These are phyloP conservation scores for Talaromyces pinophilus DNA, from an alignment of 2,329 filamentous ascomycete genomes.

Conservation along the genomic window DNA sequence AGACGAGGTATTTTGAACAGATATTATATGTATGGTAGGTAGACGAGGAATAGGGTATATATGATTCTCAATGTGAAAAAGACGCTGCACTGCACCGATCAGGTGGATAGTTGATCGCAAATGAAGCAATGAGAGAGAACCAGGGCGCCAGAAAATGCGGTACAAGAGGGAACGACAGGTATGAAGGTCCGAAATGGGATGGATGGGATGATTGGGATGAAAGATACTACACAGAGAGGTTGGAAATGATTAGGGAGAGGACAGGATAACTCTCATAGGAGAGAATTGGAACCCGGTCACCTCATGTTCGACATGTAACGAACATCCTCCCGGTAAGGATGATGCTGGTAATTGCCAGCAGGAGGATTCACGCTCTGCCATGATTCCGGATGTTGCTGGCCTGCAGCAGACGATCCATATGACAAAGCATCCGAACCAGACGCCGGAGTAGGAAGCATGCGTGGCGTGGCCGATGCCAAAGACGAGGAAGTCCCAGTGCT, in stretches of 20 bases:
- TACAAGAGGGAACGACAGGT: background rate
- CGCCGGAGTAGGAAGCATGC: slow-evolving; percentile 13
- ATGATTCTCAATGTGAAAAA: background rate
- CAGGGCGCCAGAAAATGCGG: slow-evolving; percentile 15
- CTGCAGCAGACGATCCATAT: slow-evolving; percentile 15
- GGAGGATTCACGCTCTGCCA: slow-evolving; percentile 6
- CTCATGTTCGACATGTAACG: slow-evolving; percentile 8
- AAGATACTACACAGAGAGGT: background rate
- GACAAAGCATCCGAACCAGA: slow-evolving; percentile 4
- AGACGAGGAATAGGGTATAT: background rate
- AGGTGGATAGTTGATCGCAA: background rate
- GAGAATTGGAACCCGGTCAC: background rate
- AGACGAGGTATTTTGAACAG: background rate
- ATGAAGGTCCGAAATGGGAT: background rate
- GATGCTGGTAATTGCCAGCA: slow-evolving; percentile 14
- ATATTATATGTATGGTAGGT: slow-evolving; percentile 4
- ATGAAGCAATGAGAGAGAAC: background rate
- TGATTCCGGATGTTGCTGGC: slow-evolving; percentile 15
- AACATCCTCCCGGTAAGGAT: slow-evolving; percentile 14
- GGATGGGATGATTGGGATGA: background rate
- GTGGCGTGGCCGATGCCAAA: background rate
- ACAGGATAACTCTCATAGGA: background rate
- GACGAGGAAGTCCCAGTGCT: slow-evolving; percentile 13
- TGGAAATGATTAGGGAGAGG: background rate
- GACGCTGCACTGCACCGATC: background rate